Conservation (phyloP, 495 filamentous ascomycete genomes). For the Podospora tetraspora region DNA sequence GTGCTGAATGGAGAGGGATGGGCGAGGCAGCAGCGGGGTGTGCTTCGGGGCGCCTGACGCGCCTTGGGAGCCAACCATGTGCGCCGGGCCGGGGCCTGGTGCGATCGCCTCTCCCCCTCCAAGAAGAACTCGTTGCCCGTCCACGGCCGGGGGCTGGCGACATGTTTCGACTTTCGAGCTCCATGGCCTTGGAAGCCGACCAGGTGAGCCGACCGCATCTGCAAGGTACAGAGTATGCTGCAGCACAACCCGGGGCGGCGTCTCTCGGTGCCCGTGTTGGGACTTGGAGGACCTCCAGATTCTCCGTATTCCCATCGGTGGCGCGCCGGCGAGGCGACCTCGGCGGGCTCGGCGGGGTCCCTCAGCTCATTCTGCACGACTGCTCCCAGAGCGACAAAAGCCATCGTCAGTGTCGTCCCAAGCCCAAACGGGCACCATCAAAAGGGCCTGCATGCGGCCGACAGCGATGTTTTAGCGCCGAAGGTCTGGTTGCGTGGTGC, state of each 20-base stretch:
- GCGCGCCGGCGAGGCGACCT: too few species aligned
- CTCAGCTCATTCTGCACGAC: not conserved
- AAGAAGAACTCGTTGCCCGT: not conserved
- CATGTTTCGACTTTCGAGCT: constrained; percentile 10
- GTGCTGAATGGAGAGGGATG: not conserved
- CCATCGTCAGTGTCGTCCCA: not conserved
- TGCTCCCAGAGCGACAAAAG: not conserved
- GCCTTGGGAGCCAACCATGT: constrained; percentile 18
- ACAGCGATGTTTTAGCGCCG: not conserved
- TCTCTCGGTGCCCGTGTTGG: not conserved
- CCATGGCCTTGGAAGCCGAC: not conserved
- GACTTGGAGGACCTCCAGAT: not conserved
- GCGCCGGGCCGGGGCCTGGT: constrained; percentile 13
- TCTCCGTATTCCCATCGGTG: not conserved
- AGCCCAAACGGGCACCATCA: not conserved
- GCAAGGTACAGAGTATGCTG: constrained; percentile 14
- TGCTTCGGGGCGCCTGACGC: not conserved
- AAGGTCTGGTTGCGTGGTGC: not conserved
- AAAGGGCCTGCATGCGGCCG: not conserved
- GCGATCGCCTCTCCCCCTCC: constrained; percentile 8
- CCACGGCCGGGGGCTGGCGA: not conserved
- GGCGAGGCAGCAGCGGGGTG: not conserved
- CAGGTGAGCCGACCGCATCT: constrained; percentile 8
- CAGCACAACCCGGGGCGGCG: constrained; percentile 21
- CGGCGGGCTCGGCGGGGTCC: not conserved